Conservation (phyloP, 306 rosid species). For the apple (Malus domestica) region DNA sequence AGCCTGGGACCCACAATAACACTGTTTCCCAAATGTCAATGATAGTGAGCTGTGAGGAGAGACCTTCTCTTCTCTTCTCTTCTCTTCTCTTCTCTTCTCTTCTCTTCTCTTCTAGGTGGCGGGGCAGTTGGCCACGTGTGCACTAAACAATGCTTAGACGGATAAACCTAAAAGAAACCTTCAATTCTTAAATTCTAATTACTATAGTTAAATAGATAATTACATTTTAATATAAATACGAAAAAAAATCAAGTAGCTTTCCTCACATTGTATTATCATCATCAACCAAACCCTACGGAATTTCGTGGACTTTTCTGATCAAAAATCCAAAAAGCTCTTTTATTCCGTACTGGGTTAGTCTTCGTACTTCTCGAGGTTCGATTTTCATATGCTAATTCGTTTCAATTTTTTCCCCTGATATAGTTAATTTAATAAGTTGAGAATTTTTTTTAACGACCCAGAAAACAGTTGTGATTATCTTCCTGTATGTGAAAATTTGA, state of each 20-base stretch:
- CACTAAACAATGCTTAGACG: background rate
- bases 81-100: background rate
- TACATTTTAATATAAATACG: background rate
- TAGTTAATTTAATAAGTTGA: background rate
- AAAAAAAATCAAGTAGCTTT: background rate
- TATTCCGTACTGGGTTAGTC: conserved; percentile 12
- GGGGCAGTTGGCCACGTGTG: background rate
- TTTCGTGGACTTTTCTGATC: conserved; percentile 26
- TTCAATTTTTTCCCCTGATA: background rate
- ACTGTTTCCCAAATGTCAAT: background rate
- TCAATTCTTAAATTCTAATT: background rate
- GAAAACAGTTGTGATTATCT: background rate
- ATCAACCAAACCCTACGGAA: conserved; percentile 23
- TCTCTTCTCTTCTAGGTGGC: background rate
- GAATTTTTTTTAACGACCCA: background rate
- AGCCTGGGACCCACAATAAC: background rate
- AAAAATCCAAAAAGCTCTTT: conserved; percentile 23
- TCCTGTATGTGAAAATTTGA: background rate
- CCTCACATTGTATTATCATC: conserved; percentile 8
- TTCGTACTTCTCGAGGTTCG: conserved; percentile 17
- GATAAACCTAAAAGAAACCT: background rate
- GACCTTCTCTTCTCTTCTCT: background rate
- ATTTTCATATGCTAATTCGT: background rate
- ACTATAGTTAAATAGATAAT: background rate
- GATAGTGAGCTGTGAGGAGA: background rate